Base-by-base conservation (phyloP, 768 basidiomycete species). In the Psilocybe cyanescens region DNA sequence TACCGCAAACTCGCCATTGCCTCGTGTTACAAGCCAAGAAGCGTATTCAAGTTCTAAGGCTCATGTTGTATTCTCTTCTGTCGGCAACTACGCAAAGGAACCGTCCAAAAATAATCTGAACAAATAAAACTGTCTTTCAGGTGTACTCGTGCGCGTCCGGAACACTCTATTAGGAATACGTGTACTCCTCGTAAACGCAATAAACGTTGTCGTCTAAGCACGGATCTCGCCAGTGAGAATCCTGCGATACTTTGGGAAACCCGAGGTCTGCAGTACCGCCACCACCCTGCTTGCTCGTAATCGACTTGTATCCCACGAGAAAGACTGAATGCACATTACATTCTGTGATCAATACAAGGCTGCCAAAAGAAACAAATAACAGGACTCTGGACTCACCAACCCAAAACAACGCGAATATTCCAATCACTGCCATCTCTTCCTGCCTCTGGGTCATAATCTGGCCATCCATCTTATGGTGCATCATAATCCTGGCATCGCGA, bases 381-480 rank as follows among this genome's bases (percentile, higher is more conserved):
- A 8, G 35, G 11, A 35, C 33, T 24, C 24, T 35, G 3, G 33
- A 76, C 85, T 71, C 71, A 92, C 92, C 90, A 53, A 92, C 77
- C 89, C 90, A 93, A 70, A 90, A 84, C 60, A 92, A 75, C 9
- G 87, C 90, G 59, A 92, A 81, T 2, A 88, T 86, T 4, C 79
- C 86, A 62, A 94, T 88, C 72, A 94, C 69, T 17, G 89, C 76
- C 74, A 86, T 81, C 68, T 94, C 90, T 69, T 92, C 90, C 67
- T 94, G 92, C 58, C 79, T 80, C 66, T 85, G 86, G 48, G 88
- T 86, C 67, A 94, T 72, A 62, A 88, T 70, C 54, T 82, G 82
- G 12, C 87, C 89, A 49, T 83, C 79, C 69, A 75, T 78, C 59
- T 82, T 81, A 67, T 92, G 85, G 69, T 92, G 90, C 75, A 88